A percentile compares a stretch with the other conserved stretches of the same genome.
phyloP scores from a whole-genome alignment of 768 basidiomycete species.

The Hirschioporus abietinus region DNA sequence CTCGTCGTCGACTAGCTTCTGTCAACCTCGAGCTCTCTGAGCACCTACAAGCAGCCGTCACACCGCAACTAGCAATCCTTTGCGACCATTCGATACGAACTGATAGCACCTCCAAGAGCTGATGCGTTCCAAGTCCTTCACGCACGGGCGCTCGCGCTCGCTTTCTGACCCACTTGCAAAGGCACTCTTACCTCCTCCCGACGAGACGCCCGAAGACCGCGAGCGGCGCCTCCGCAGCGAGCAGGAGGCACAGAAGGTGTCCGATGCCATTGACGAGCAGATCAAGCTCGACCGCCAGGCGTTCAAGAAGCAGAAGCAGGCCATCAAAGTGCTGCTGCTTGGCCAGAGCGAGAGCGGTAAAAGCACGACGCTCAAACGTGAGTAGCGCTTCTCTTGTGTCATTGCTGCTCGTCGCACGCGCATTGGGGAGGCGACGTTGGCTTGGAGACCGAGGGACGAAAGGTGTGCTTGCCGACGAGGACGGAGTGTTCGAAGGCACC shows the following conservation, averaged over 20 bases:
- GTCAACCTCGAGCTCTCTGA: not conserved
- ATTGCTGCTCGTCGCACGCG: not conserved
- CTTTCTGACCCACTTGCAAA: conserved; percentile 68
- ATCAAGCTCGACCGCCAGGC: conserved; percentile 61
- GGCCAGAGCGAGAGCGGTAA: conserved; percentile 90
- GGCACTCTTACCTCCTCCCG: conserved; percentile 60
- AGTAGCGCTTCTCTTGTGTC: conserved; percentile 30
- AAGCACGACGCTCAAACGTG: conserved; percentile 85
- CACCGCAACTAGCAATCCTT: not conserved
- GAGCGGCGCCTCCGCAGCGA: conserved; percentile 62
- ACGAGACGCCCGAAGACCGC: conserved; percentile 67
- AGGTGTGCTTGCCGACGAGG: no score
- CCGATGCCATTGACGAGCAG: conserved; percentile 77
- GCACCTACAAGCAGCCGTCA: no score
- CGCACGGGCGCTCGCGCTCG: conserved; percentile 24
- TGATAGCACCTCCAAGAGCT: not conserved
- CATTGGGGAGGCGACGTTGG: not conserved
- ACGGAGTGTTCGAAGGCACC: not conserved
- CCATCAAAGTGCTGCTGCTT: conserved; percentile 72
- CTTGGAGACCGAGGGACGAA: not conserved
- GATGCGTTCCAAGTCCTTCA: conserved; percentile 6
- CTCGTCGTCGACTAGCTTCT: not conserved
- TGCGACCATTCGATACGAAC: not conserved
- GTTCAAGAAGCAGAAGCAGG: conserved; percentile 50
- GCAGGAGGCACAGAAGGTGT: conserved; percentile 64